These are phyloP conservation scores for Neohortaea acidophila DNA, from an alignment of 495 filamentous ascomycete genomes.

Conservation along the genomic window DNA sequence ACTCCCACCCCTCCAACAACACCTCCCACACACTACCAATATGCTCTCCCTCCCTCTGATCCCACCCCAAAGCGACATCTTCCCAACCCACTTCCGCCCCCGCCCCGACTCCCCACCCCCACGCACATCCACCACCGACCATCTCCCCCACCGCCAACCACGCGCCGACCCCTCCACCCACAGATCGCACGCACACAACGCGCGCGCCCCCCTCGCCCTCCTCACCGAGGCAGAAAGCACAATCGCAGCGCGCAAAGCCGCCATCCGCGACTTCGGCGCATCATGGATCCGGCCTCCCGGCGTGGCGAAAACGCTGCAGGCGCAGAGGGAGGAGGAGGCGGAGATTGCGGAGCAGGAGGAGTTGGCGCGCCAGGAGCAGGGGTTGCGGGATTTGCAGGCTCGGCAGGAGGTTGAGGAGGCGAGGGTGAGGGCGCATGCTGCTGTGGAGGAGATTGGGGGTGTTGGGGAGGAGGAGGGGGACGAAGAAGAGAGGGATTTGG, in stretches of 20 bases:
- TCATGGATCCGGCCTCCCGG: slow-evolving; percentile 32
- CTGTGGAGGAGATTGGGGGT: slow-evolving; percentile 8
- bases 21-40: background rate
- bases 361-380: slow-evolving; percentile 22
- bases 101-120: slow-evolving; percentile 13
- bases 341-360: slow-evolving; percentile 29
- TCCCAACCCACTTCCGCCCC: slow-evolving; percentile 8
- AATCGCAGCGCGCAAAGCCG: slow-evolving; percentile 26
- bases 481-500: slow-evolving; percentile 35
- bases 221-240: slow-evolving; percentile 25
- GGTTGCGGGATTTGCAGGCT: slow-evolving; percentile 21
- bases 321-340: slow-evolving; percentile 27
- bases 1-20: background rate
- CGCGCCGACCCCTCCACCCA: slow-evolving; percentile 7
- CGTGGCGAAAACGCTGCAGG: slow-evolving; percentile 31
- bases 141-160: slow-evolving; percentile 13
- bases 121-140: slow-evolving; percentile 6
- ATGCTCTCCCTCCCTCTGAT: slow-evolving; percentile 24
- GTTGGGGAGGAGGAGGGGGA: slow-evolving; percentile 12
- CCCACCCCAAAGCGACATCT: slow-evolving; percentile 13
- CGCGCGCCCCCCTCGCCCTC: slow-evolving; percentile 15
- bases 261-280: slow-evolving; percentile 28
- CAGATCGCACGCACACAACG: slow-evolving; percentile 6
- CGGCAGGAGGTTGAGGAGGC: slow-evolving; percentile 19
- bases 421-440: slow-evolving; percentile 3